Base-by-base conservation (phyloP, 768 basidiomycete genomes). In the Boletus rufocinnamomeus region DNA sequence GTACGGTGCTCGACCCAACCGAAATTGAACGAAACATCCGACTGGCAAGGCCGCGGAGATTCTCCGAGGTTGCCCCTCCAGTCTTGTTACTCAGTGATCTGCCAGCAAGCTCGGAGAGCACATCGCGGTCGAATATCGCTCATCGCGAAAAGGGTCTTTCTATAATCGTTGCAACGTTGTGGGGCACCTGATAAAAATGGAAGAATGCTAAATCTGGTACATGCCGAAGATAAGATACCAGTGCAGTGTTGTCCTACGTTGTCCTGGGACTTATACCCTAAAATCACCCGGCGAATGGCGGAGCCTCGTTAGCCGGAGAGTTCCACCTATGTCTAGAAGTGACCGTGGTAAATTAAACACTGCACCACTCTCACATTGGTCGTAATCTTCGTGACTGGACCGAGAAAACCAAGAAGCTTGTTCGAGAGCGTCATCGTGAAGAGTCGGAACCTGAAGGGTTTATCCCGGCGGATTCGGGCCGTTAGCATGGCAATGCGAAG, bases 1-100 rank as follows among this genome's bases (percentile, higher is more conserved):
- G 59, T 13, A 53, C 54, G 54, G 54, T 0, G n/a, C 6, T 61
- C 3, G 27, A 25, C 23, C 7, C 23, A 50, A 32, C 63, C 63
- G 64, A 21, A 5, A 11, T 25, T 27, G 16, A 11, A 38, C 14
- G 35, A 23, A 28, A 21, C 25, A 21, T 21, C 9, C 8, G 35
- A 4, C 9, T 27, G 3, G 19, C 10, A 19, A 23, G 9, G 23
- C 35, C 16, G 23, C 21, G 28, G 34, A 45, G 25, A 48, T 38
- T 32, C 32, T 51, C 10, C 25, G 27, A 54, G 19, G 38, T 19
- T 34, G 4, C 9, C 21, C 30, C 9, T 35, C 17, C 23, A 13
- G 4, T 30, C 17, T 11, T 44, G 21, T 17, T 27, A 6, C 16
- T n/a, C 32, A 32, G 40, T 41, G 30, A 30, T 30, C 30, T 30